A percentile compares a stretch with the other conserved stretches of the same genome.
phyloP scores from a whole-genome alignment of 768 basidiomycete genomes.

The Udeniomyces megalosporus region DNA sequence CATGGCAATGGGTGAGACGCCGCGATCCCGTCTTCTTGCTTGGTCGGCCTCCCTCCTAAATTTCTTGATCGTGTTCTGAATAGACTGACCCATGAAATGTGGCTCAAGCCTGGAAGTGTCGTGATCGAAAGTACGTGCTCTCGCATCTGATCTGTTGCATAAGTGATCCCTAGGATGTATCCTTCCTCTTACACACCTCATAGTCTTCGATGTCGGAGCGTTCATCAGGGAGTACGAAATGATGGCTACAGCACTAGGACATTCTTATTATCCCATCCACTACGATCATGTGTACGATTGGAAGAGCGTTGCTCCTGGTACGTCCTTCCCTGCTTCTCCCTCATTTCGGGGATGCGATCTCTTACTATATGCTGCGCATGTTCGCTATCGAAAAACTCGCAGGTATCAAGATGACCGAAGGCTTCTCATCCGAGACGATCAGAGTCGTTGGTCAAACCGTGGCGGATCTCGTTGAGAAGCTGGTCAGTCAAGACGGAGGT shows the following conservation, averaged over 20 bases:
- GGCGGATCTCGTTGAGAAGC: neutral
- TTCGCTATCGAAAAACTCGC: too few relatives aligned
- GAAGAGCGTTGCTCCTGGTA: constrained; percentile 12
- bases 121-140: constrained; percentile 12
- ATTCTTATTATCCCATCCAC: constrained; percentile 13
- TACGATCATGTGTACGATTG: constrained; percentile 14
- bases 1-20: constrained; percentile 12
- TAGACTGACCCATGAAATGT: constrained; percentile 13
- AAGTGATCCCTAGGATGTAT: too few relatives aligned
- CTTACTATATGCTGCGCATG: neutral
- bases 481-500: neutral
- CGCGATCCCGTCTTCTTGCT: too few relatives aligned
- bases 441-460: neutral
- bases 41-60: too few relatives aligned
- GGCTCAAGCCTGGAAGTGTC: constrained; percentile 15
- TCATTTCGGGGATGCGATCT: neutral
- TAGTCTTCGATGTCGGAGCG: constrained; percentile 15
- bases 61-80: too few relatives aligned
- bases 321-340: neutral
- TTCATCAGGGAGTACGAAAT: constrained; percentile 15
- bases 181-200: too few relatives aligned
- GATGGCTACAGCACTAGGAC: neutral
- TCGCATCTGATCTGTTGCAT: too few relatives aligned
- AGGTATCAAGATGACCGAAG: constrained; percentile 14
- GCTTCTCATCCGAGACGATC: neutral